Percentiles rank a stretch among this genome's conserved stretches.
phyloP scores from a whole-genome alignment of 2,329 filamentous ascomycete species.

The Aspergillus sp. region DNA sequence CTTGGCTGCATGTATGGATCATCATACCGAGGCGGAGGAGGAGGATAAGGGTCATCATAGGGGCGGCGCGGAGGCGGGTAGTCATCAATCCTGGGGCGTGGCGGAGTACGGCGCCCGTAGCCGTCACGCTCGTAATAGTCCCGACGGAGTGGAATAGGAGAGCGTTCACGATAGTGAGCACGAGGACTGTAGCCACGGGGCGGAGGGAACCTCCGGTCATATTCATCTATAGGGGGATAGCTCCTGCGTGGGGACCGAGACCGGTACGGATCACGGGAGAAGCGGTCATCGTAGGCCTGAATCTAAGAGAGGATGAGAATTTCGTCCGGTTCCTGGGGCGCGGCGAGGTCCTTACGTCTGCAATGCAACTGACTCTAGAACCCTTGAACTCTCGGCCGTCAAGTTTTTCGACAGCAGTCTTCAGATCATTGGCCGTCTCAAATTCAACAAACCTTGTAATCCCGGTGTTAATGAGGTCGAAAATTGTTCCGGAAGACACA shows the following conservation, averaged over 20 bases:
- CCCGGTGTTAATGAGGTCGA: constrained; percentile 22
- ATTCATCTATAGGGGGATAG: constrained; percentile 69
- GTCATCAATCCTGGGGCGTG: constrained; percentile 74
- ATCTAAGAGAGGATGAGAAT: constrained; percentile 52
- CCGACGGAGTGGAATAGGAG: constrained; percentile 65
- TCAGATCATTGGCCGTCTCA: constrained; percentile 85
- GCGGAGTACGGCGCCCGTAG: constrained; percentile 75
- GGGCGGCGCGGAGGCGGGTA: constrained; percentile 61
- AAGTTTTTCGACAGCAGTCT: constrained; percentile 90
- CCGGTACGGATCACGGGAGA: constrained; percentile 66
- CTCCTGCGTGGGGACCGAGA: constrained; percentile 76
- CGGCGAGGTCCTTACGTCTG: constrained; percentile 65
- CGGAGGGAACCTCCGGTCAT: constrained; percentile 76
- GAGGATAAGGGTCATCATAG: constrained; percentile 60
- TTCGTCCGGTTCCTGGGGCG: constrained; percentile 20
- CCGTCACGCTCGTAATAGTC: constrained; percentile 83
- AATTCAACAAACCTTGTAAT: constrained; percentile 86
- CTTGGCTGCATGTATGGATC: constrained; percentile 59
- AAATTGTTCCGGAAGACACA: constrained; percentile 14
- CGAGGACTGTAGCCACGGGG: constrained; percentile 82
- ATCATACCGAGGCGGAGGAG: constrained; percentile 54
- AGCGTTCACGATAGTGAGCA: constrained; percentile 82
- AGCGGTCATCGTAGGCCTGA: constrained; percentile 66
- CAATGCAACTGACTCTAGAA: constrained; percentile 75
- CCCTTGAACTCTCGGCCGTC: constrained; percentile 93